Percentiles rank a stretch among this genome's conserved stretches.
These are phyloP conservation scores for Tolypocladium album DNA, from an alignment of 2,329 filamentous ascomycete genomes.

Conservation along the genomic window DNA sequence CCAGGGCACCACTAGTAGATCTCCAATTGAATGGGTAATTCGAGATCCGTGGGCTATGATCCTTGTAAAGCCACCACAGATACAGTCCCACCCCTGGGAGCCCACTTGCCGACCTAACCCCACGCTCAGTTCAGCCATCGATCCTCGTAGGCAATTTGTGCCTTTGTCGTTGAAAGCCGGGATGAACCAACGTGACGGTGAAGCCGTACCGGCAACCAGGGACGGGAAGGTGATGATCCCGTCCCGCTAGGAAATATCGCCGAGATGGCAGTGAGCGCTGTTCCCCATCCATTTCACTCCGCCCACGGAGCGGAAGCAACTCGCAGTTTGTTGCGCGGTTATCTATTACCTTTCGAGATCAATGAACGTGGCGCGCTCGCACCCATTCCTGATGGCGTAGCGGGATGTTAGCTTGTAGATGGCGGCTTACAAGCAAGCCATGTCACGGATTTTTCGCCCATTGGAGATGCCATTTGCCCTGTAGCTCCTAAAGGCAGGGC, in stretches of 20 bases:
- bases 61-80: conserved; percentile 5
- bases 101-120: too few species aligned
- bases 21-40: conserved; percentile 13
- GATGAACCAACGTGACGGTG: not conserved
- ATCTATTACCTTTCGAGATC: not conserved
- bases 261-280: not conserved
- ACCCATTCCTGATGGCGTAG: not conserved
- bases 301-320: not conserved
- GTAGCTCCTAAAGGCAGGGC: conserved; percentile 2
- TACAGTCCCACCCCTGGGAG: not conserved
- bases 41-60: conserved; percentile 16
- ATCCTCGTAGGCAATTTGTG: not conserved
- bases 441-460: not conserved
- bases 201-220: not conserved
- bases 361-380: not conserved
- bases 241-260: not conserved
- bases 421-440: not conserved
- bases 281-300: not conserved
- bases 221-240: not conserved
- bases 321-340: not conserved
- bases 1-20: conserved; percentile 10
- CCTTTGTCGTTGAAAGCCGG: not conserved
- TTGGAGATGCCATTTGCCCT: conserved; percentile 1
- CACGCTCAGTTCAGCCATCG: not conserved
- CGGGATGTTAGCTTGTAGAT: not conserved